These are phyloP conservation scores for Sarcodon aspratus DNA, from an alignment of 768 basidiomycete genomes.

Conservation along the genomic window DNA sequence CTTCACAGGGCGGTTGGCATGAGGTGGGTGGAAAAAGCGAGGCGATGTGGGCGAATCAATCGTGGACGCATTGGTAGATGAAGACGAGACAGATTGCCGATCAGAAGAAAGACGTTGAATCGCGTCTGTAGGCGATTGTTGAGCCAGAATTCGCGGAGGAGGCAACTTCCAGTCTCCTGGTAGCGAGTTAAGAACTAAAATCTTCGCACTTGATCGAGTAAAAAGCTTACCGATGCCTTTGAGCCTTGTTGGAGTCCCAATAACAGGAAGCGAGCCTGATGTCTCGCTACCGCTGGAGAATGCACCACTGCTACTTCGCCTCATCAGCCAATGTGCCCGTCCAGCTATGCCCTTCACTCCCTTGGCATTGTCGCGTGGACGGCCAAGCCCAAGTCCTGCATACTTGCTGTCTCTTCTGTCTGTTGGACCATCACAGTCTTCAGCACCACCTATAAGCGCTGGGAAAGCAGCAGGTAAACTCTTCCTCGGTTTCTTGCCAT, in stretches of 20 bases:
- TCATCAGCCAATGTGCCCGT: slow-evolving; percentile 52
- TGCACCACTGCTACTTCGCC: slow-evolving; percentile 72
- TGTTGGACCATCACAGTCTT: slow-evolving; percentile 50
- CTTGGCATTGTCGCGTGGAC: slow-evolving; percentile 24
- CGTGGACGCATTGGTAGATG: slow-evolving; percentile 30
- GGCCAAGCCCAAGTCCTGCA: slow-evolving; percentile 54
- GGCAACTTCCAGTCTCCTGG: slow-evolving; percentile 45
- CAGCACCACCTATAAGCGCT: slow-evolving; percentile 44
- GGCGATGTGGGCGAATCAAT: slow-evolving; percentile 13
- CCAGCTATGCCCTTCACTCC: slow-evolving; percentile 10
- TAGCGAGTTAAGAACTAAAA: slow-evolving; percentile 4
- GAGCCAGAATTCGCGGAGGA: slow-evolving; percentile 34
- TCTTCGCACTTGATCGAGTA: slow-evolving; percentile 1
- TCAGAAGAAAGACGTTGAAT: slow-evolving; percentile 21
- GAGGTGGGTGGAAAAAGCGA: neutral
- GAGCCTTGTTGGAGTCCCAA: slow-evolving; percentile 48
- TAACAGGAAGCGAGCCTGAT: slow-evolving; percentile 28
- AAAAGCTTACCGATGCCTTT: slow-evolving; percentile 33
- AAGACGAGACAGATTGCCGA: slow-evolving; percentile 43
- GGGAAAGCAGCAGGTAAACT: slow-evolving; percentile 70
- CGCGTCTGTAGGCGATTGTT: slow-evolving; percentile 35
- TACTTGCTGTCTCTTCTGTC: slow-evolving; percentile 41
- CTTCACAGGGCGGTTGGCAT: slow-evolving; percentile 4
- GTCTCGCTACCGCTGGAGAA: slow-evolving; percentile 70
- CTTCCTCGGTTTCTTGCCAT: slow-evolving; percentile 49